A percentile compares a stretch with the other conserved stretches of the same genome.
phyloP scores from a whole-genome alignment of 108 stramenopile genomes.

The Aurantiochytrium sp. region DNA sequence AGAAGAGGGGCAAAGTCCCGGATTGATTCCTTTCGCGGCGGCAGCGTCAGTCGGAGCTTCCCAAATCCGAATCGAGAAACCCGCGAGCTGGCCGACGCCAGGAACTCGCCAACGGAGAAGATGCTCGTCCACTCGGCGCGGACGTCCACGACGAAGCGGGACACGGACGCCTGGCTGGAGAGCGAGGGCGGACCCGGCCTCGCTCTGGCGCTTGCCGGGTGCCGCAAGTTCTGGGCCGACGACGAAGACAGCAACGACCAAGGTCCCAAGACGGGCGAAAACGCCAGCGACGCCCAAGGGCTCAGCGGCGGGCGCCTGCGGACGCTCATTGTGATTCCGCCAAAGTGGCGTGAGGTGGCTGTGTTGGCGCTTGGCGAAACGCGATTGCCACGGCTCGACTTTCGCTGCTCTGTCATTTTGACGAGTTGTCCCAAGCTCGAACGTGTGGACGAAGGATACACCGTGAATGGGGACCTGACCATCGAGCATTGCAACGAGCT shows the following conservation, averaged over 20 bases:
- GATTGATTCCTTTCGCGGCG: too few relatives aligned
- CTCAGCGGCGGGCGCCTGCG: neutral
- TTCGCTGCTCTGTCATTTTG: neutral
- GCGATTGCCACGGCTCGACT: neutral
- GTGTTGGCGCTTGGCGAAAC: neutral
- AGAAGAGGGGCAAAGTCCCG: too few relatives aligned
- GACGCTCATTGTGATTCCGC: neutral
- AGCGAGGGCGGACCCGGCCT: neutral
- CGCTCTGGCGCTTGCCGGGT: neutral
- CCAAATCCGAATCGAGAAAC: too few relatives aligned
- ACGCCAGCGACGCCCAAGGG: too few relatives aligned
- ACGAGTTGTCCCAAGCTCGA: neutral
- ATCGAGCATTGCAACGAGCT: neutral
- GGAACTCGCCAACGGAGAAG: too few relatives aligned
- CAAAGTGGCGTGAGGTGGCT: neutral
- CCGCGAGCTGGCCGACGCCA: too few relatives aligned
- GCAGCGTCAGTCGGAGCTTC: too few relatives aligned
- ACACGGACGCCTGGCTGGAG: neutral
- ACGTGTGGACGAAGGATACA: neutral
- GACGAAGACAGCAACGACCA: neutral
- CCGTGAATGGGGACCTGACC: neutral
- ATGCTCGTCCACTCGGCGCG: neutral
- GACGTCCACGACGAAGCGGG: neutral
- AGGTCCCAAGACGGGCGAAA: too few relatives aligned
- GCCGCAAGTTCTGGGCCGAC: neutral